Evolutionary conservation across 306 rosid species (phyloP).

Genomic region (Corylus americana): DNA sequence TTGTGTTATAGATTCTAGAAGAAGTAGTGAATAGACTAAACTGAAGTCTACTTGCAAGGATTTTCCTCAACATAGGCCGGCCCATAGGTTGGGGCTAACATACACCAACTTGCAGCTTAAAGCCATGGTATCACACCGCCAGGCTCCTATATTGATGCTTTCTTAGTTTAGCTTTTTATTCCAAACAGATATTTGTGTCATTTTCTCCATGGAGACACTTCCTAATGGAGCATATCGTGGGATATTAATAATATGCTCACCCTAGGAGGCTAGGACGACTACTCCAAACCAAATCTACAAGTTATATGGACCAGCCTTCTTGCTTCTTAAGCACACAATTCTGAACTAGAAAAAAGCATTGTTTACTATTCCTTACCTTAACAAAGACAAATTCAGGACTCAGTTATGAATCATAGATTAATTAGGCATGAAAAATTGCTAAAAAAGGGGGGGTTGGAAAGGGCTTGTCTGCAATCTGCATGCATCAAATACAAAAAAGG

Average conservation of each 20-base stretch:
- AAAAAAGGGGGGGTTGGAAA: neutral
- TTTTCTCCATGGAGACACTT: slow-evolving; percentile 27
- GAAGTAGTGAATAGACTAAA: slow-evolving; percentile 38
- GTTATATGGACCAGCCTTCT: neutral
- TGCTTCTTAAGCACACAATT: neutral
- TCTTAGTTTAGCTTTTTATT: slow-evolving; percentile 27
- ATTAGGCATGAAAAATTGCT: neutral
- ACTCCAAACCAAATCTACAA: neutral
- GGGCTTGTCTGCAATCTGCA: neutral
- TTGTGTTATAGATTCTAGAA: slow-evolving; percentile 20
- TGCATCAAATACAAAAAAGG: neutral
- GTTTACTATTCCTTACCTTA: neutral
- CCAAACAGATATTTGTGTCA: slow-evolving; percentile 32
- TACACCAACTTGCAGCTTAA: slow-evolving; percentile 59
- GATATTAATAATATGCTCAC: slow-evolving; percentile 11
- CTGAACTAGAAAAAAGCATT: neutral
- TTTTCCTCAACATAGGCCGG: slow-evolving; percentile 35
- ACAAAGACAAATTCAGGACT: neutral
- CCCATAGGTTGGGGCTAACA: slow-evolving; percentile 58
- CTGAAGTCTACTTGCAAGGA: slow-evolving; percentile 48
- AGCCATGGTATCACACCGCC: slow-evolving; percentile 57
- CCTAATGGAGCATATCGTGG: neutral
- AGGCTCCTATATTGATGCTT: slow-evolving; percentile 41
- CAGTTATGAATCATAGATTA: neutral
- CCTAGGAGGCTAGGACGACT: neutral